phyloP scores from a whole-genome alignment of 164 flowering plant species.

The Kingdonia uniflora region DNA sequence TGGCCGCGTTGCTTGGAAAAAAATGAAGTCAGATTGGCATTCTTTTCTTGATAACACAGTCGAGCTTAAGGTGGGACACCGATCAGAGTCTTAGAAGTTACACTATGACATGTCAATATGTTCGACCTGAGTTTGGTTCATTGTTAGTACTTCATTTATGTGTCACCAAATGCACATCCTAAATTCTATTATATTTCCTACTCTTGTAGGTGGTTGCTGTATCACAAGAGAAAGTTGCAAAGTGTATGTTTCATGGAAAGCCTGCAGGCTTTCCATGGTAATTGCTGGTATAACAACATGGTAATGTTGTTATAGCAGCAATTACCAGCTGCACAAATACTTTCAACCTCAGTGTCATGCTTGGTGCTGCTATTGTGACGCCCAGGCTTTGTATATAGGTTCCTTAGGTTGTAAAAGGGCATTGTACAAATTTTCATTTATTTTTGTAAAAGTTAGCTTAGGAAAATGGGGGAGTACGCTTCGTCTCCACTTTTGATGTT shows the following conservation, averaged over 20 bases:
- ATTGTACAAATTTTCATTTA: too few species aligned
- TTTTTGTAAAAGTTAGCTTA: too few species aligned
- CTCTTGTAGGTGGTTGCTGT: conserved; percentile 62
- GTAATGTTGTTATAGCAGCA: conserved; percentile 83
- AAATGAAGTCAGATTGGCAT: conserved; percentile 87
- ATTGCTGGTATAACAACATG: too few species aligned
- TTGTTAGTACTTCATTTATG: too few species aligned
- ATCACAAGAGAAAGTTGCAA: conserved; percentile 49
- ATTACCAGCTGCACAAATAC: conserved; percentile 94
- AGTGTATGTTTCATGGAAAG: conserved; percentile 56
- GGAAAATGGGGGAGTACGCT: too few species aligned
- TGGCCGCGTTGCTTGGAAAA: conserved; percentile 70
- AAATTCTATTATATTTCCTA: too few species aligned
- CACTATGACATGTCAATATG: background rate
- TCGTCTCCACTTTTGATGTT: too few species aligned
- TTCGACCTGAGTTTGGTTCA: background rate
- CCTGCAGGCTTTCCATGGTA: conserved; percentile 71
- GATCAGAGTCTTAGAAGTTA: background rate
- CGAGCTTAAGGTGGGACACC: conserved; percentile 62
- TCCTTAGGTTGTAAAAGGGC: too few species aligned
- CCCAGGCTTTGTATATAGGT: too few species aligned
- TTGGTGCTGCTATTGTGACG: conserved; percentile 91
- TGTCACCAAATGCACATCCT: too few species aligned
- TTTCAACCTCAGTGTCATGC: conserved; percentile 89
- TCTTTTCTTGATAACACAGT: conserved; percentile 67